phyloP scores from a whole-genome alignment of 1,284 basidiomycete genomes.

The Cystobasidiaceae sp. region DNA sequence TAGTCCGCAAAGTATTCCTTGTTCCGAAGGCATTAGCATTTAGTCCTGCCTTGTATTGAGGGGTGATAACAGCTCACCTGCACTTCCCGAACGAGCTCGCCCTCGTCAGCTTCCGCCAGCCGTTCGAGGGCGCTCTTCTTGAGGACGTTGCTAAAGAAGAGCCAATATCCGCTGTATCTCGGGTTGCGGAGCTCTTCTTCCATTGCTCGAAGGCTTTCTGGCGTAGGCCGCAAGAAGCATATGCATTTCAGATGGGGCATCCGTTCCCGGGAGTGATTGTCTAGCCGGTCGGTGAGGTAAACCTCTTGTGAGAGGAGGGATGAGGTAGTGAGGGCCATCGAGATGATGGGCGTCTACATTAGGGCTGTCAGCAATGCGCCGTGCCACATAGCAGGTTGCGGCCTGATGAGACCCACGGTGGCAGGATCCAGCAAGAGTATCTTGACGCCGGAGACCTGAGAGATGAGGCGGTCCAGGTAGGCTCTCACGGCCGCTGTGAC shows the following conservation, averaged over 20 bases:
- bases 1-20: slow-evolving; percentile 97
- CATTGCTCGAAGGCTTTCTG: slow-evolving; percentile 73
- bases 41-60: background rate
- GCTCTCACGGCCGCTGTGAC: slow-evolving; percentile 90
- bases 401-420: slow-evolving; percentile 59
- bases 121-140: slow-evolving; percentile 87
- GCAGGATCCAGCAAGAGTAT: slow-evolving; percentile 93
- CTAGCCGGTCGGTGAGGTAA: slow-evolving; percentile 94
- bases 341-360: slow-evolving; percentile 88
- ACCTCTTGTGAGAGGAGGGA: slow-evolving; percentile 92
- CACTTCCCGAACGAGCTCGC: slow-evolving; percentile 92
- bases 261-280: slow-evolving; percentile 65
- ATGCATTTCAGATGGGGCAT: slow-evolving; percentile 97
- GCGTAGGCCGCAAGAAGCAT: slow-evolving; percentile 78
- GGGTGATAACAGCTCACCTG: slow-evolving; percentile 59
- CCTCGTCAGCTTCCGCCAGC: slow-evolving; percentile 89
- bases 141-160: slow-evolving; percentile 92
- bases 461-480: slow-evolving; percentile 86
- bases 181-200: slow-evolving; percentile 80
- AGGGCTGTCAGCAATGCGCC: background rate
- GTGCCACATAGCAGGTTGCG: background rate
- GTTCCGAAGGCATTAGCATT: slow-evolving; percentile 9
- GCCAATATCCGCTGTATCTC: slow-evolving; percentile 92
- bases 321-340: slow-evolving; percentile 89
- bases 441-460: slow-evolving; percentile 85